Evolutionary conservation across 768 basidiomycete genomes (phyloP).

Genomic region (Termitomyces sp.): DNA sequence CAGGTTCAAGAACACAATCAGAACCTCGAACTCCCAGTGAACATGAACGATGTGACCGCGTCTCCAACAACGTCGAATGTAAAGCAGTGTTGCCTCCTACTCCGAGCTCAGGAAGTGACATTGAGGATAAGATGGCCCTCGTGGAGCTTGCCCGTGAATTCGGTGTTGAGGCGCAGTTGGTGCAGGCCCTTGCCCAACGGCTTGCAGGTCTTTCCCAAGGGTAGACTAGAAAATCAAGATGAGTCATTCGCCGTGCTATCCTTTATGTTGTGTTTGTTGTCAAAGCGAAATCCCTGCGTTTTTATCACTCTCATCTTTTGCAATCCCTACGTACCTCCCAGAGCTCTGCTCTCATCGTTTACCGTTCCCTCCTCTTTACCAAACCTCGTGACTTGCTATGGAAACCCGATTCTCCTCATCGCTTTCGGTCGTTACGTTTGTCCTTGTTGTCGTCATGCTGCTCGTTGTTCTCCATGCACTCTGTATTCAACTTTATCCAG

Average conservation of each 20-base stretch:
- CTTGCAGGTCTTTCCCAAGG: constrained; percentile 25
- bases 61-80: constrained; percentile 8
- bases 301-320: neutral
- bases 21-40: constrained; percentile 22
- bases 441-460: constrained; percentile 5
- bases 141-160: constrained; percentile 67
- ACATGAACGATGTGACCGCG: constrained; percentile 7
- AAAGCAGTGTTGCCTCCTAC: constrained; percentile 2
- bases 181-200: constrained; percentile 62
- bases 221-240: neutral
- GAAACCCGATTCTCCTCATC: constrained; percentile 8
- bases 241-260: constrained; percentile 2
- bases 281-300: constrained; percentile 4
- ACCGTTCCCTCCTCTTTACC: neutral
- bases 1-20: constrained; percentile 13
- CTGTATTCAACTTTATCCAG: constrained; percentile 1
- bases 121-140: constrained; percentile 23
- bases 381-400: constrained; percentile 8
- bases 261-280: constrained; percentile 4
- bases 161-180: constrained; percentile 62
- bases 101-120: constrained; percentile 7
- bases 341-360: neutral
- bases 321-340: neutral
- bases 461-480: constrained; percentile 3
- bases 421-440: constrained; percentile 5